Evolutionary conservation across 78 protist species (phyloP), one percentile per base, ranked within the genome.

Genomic region (Emiliania huxleyi): DNA sequence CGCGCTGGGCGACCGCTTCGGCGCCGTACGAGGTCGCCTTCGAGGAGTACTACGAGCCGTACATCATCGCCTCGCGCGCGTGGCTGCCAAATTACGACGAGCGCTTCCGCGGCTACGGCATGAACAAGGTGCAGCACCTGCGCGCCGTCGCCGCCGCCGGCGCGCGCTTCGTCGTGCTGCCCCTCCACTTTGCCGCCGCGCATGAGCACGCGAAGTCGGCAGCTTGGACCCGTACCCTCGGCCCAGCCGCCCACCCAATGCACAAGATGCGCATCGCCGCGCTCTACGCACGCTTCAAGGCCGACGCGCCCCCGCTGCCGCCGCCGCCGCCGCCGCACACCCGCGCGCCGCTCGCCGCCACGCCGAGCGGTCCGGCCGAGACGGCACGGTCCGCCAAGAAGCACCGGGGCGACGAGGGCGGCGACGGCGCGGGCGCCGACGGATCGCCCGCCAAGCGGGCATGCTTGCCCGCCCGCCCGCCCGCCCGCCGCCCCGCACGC

Each of bases 41-140:
- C 46, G n/a, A 15, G n/a, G 91, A 48, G 52, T 3, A 26, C 6
- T 35, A 15, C 35, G 91, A 48, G 71, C 91, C 77, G 81, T 87
- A 87, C 48, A 38, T 55, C 35, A 40, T 87, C 77, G 75, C 71
- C 26, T 38, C 26, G 19, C 44, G 35, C 43, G 1, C 45, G 2
- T 49, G 75, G 62, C 45, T 55, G 49, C 62, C 75, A 33, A 12
- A 15, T 6, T 49, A 87, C 77, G 91, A 87, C 48, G 91, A 87
- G 79, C 75, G 91, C 40, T 87, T 87, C 91, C 46, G 37, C 0
- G 91, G 91, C 48, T 87, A 87, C 48, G 73, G 91, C 79, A 49
- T 55, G 79, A 87, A 87, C 79, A 87, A 87, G 79, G 44, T 87
- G 48, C 3, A 29, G 26, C 91, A 87, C 48, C 49, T 87, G 35